phyloP scores from a whole-genome alignment of 768 basidiomycete species.

The Lactarius hatsudake region DNA sequence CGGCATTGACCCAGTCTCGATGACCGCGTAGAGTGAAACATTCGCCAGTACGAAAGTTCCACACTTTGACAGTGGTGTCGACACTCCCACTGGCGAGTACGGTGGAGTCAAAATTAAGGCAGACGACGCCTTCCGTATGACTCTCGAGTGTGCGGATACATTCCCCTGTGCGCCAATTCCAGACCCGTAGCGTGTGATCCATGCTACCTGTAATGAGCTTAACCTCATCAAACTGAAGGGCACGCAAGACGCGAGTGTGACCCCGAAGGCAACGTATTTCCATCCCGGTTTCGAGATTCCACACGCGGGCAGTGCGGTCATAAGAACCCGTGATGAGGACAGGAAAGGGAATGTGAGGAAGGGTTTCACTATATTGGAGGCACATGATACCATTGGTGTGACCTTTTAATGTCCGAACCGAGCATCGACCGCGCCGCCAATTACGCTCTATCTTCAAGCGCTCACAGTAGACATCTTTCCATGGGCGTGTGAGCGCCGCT shows the following conservation, averaged over 20 bases:
- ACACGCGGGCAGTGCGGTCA: slow-evolving; percentile 89
- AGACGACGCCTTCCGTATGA: slow-evolving; percentile 89
- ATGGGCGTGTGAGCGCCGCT: slow-evolving; percentile 70
- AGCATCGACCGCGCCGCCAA: slow-evolving; percentile 92
- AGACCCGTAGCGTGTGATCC: slow-evolving; percentile 93
- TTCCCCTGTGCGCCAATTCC: slow-evolving; percentile 91
- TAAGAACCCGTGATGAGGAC: slow-evolving; percentile 98
- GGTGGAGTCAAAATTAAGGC: slow-evolving; percentile 87
- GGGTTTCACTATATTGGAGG: slow-evolving; percentile 86
- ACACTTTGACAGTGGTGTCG: slow-evolving; percentile 92
- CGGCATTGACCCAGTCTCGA: slow-evolving; percentile 93
- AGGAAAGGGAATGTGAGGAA: slow-evolving; percentile 81
- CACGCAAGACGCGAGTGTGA: slow-evolving; percentile 87
- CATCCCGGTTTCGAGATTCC: slow-evolving; percentile 92
- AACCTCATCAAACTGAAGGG: slow-evolving; percentile 92
- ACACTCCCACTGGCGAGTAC: slow-evolving; percentile 91
- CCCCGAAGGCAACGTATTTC: slow-evolving; percentile 83
- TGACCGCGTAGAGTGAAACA: slow-evolving; percentile 94
- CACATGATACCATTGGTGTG: slow-evolving; percentile 98
- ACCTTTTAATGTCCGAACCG: slow-evolving; percentile 80
- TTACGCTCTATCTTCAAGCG: slow-evolving; percentile 95
- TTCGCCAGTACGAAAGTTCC: slow-evolving; percentile 89
- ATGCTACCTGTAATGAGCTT: slow-evolving; percentile 96
- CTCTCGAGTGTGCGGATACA: slow-evolving; percentile 87
- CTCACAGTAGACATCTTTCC: slow-evolving; percentile 98